Conservation (phyloP, 179 eudicot species). For the Beta macrorhiza region DNA sequence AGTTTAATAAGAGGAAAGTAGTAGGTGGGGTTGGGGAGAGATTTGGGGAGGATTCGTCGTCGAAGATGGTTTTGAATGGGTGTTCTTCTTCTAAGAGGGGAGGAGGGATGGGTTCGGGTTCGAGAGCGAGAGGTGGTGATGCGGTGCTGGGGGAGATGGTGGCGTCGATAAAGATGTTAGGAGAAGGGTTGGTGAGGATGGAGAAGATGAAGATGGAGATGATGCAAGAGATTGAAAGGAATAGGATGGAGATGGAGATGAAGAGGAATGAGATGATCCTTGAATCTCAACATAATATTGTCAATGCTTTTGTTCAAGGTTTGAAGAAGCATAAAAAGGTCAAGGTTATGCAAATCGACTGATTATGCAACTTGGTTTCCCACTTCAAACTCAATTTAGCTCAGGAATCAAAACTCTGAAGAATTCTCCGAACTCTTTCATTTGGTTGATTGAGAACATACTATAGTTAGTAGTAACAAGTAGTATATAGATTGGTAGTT, state of each 20-base stretch:
- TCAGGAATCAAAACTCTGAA: not conserved
- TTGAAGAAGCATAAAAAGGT: conserved; percentile 42
- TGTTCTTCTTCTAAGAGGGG: not conserved
- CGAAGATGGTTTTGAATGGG: conserved; percentile 12
- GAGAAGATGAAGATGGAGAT: conserved; percentile 90
- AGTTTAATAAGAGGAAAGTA: conserved; percentile 14
- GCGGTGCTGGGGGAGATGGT: conserved; percentile 59
- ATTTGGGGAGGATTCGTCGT: not conserved
- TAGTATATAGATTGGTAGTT: not conserved
- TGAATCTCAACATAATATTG: conserved; percentile 71
- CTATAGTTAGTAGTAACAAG: not conserved
- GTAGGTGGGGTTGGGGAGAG: not conserved
- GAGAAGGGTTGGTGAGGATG: conserved; percentile 81
- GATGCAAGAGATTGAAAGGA: conserved; percentile 61
- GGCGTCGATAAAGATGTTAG: conserved; percentile 58
- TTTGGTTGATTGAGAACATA: not conserved
- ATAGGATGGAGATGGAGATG: conserved; percentile 79
- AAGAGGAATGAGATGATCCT: conserved; percentile 72
- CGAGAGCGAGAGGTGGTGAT: conserved; percentile 28
- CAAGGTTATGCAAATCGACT: conserved; percentile 25
- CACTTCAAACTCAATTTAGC: not conserved
- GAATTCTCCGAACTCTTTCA: not conserved
- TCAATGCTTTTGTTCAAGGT: conserved; percentile 62
- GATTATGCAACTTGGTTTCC: not conserved
- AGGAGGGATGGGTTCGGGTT: conserved; percentile 1